phyloP scores from a whole-genome alignment of 441 rosid species.

The Rhodomyrtus psidioides region DNA sequence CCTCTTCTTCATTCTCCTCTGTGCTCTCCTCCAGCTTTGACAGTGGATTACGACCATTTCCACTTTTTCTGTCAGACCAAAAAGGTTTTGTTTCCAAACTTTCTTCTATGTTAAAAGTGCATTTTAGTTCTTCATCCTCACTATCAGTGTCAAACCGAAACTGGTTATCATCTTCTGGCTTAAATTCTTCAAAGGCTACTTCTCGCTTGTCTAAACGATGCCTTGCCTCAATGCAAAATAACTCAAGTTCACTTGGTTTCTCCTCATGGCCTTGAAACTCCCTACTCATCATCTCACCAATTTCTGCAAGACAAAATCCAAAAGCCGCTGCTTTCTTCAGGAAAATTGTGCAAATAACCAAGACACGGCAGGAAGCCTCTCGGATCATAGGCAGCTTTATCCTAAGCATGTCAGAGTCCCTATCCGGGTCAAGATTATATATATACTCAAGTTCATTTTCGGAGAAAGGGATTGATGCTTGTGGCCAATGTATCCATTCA shows the following conservation, averaged over 20 bases:
- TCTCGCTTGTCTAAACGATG: not conserved
- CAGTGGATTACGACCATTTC: conserved; percentile 6
- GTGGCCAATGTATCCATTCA: conserved; percentile 22
- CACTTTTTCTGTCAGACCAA: not conserved
- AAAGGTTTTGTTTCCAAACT: not conserved
- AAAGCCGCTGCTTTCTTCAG: conserved; percentile 7
- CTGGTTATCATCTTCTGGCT: conserved; percentile 1
- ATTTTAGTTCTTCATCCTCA: not conserved
- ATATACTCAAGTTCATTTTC: conserved; percentile 15
- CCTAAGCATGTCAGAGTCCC: conserved; percentile 17
- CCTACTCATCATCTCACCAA: conserved; percentile 21
- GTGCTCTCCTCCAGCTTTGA: conserved; percentile 21
- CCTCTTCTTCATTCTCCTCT: not conserved
- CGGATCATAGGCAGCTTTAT: conserved; percentile 16
- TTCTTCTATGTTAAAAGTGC: not conserved
- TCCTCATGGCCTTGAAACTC: conserved; percentile 13
- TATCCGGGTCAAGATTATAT: conserved; percentile 3
- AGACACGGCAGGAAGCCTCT: conserved; percentile 14
- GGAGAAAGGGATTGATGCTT: conserved; percentile 19
- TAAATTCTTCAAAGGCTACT: not conserved
- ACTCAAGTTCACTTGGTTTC: conserved; percentile 15
- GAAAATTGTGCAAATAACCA: conserved; percentile 12
- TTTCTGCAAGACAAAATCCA: conserved; percentile 16
- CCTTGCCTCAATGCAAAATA: conserved; percentile 14
- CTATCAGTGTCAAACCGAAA: conserved; percentile 8